Evolutionary conservation across 176 grass and related monocot genomes (phyloP), one percentile per base, ranked within the genome.

Genomic region (Triticum dicoccoides): DNA sequence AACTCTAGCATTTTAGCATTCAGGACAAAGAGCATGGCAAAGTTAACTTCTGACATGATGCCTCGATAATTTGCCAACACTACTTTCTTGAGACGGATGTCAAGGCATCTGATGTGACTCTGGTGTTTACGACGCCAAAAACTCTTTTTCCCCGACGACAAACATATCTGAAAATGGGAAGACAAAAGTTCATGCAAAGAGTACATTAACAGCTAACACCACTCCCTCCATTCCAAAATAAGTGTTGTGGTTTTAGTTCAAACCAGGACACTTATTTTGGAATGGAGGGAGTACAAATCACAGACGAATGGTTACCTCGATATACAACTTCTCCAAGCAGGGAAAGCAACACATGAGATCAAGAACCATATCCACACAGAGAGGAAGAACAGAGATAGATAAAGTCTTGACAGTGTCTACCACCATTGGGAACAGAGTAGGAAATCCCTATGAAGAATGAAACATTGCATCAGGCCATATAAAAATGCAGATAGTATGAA

Each of bases 241-340:
- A 10, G 39, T 9, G 9, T 41, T 9, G 2, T 41, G 39, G 39
- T 41, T 41, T 41, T 41, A 41, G 39, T 9, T 9, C 39, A 41
- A 41, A 41, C 39, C 39, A 41, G 39, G 39, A 41, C 39, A 41
- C 32, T 1, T 9, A 44, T 44, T 44, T 44, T 11, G 10, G 42
- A 11, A 44, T 9, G 42, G 10, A 44, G 10, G 42, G 42, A 47
- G 11, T 12, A 51, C 21, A 80, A 77, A 76, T 8, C 30, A 52
- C 3, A 76, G 9, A 10, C 3, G n/a, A 4, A 63, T 0, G 3
- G 33, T 78, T n/a, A 73, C 70, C 70, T 45, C 3, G 21, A 64
- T 27, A 21, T 80, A 80, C 77, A 80, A 42, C 9, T 80, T 80
- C 34, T 63, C 58, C 77, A 80, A 80, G 77, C 77, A 80, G 6